These are phyloP conservation scores for Persicaria maculosa DNA, from an alignment of 148 eudicot species.

Conservation along the genomic window DNA sequence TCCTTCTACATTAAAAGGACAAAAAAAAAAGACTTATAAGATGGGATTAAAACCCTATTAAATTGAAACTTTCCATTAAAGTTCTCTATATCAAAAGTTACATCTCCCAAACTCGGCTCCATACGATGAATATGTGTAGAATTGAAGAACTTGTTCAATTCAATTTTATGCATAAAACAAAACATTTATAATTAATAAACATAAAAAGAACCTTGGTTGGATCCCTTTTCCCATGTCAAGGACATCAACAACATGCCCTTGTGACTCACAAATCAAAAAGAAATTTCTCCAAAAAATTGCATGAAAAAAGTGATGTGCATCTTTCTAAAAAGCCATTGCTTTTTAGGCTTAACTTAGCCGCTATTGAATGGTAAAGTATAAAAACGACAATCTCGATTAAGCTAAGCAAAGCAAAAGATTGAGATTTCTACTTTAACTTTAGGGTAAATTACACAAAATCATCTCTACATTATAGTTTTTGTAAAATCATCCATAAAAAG, in stretches of 20 bases:
- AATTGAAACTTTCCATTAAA: too few relatives aligned
- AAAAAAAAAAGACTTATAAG: too few relatives aligned
- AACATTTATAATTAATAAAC: too few relatives aligned
- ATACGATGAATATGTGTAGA: background rate
- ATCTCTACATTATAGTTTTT: too few relatives aligned
- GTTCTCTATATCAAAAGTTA: background rate
- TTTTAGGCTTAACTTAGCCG: background rate
- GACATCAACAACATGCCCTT: conserved; percentile 4
- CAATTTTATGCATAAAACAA: background rate
- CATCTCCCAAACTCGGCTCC: background rate
- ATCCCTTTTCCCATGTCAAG: background rate
- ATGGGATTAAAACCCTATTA: too few relatives aligned
- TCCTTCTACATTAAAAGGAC: too few relatives aligned
- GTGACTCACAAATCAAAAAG: conserved; percentile 6
- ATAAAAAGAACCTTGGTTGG: background rate
- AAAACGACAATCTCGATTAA: background rate
- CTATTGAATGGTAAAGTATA: background rate
- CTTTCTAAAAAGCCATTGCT: background rate
- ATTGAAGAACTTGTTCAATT: background rate
- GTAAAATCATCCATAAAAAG: too few relatives aligned
- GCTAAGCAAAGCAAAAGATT: background rate
- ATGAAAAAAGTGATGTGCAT: background rate
- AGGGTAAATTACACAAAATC: too few relatives aligned
- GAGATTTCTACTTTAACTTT: background rate
- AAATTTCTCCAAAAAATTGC: background rate